Evolutionary conservation across 495 filamentous ascomycete species (phyloP).

Genomic region (Xylona heveae): DNA sequence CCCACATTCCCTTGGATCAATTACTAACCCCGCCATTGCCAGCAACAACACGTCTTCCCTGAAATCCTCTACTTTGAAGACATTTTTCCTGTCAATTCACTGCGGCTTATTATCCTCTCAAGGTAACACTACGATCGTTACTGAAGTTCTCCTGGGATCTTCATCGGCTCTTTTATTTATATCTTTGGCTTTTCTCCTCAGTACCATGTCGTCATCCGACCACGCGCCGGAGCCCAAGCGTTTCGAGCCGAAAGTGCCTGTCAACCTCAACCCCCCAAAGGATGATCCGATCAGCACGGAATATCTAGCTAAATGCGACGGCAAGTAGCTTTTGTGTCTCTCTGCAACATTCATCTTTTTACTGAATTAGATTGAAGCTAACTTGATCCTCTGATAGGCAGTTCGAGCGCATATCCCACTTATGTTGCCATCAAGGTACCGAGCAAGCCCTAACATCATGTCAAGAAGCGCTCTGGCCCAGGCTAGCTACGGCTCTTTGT

Average conservation of each 20-base stretch:
- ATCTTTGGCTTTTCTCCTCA: too few species aligned
- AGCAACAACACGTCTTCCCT: too few species aligned
- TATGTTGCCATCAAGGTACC: constrained; percentile 76
- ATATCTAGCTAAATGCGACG: constrained; percentile 60
- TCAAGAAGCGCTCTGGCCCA: constrained; percentile 3
- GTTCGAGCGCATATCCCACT: constrained; percentile 44
- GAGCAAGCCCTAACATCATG: constrained; percentile 3
- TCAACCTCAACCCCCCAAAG: constrained; percentile 69
- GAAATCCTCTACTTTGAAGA: too few species aligned
- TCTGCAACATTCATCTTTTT: background rate
- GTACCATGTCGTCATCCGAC: constrained; percentile 11
- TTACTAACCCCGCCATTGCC: too few species aligned
- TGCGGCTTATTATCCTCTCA: too few species aligned
- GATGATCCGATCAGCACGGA: constrained; percentile 60
- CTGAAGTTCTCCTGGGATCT: too few species aligned
- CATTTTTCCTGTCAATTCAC: too few species aligned
- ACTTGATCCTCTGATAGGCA: constrained; percentile 17
- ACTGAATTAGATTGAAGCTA: background rate
- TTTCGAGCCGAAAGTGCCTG: constrained; percentile 70
- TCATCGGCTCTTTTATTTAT: too few species aligned
- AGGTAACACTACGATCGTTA: too few species aligned
- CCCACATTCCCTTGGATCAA: too few species aligned
- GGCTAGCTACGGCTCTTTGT: background rate
- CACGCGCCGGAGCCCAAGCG: constrained; percentile 28
- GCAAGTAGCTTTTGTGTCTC: constrained; percentile 22